Evolutionary conservation across 495 filamentous ascomycete genomes (phyloP).

Genomic region (Penicillium paxilli): DNA sequence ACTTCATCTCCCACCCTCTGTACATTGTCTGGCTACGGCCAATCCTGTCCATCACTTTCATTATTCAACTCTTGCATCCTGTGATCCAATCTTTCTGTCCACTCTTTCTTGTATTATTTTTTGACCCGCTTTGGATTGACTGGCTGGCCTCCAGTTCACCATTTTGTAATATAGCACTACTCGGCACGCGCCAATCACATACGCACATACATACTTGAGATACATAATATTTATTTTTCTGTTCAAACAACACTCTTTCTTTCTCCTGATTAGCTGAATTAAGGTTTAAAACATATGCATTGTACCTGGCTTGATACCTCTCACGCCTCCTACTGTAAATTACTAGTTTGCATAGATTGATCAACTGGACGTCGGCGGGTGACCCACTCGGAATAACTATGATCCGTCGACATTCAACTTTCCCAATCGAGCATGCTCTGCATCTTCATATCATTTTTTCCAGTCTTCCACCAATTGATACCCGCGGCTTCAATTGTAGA

Average conservation of each 20-base stretch:
- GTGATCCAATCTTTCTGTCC: conserved; percentile 6
- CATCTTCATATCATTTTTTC: conserved; percentile 12
- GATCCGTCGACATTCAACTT: conserved; percentile 32
- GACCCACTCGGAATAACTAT: conserved; percentile 28
- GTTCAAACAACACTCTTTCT: not conserved
- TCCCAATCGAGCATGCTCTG: conserved; percentile 34
- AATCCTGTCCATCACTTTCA: conserved; percentile 16
- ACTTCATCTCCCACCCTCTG: conserved; percentile 18
- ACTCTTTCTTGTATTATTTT: conserved; percentile 23
- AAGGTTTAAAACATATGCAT: not conserved
- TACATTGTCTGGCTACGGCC: conserved; percentile 25
- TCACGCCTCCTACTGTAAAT: no score
- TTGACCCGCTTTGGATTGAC: conserved; percentile 17
- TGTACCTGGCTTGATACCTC: not conserved
- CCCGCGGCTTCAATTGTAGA: not conserved
- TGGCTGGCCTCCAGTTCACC: conserved; percentile 29
- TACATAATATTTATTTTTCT: conserved; percentile 14
- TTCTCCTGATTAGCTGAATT: not conserved
- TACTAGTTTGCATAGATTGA: not conserved
- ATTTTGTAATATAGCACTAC: conserved; percentile 43
- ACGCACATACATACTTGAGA: conserved; percentile 16
- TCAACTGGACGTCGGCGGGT: not conserved
- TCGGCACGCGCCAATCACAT: conserved; percentile 21
- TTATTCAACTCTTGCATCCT: conserved; percentile 5
- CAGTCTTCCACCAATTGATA: conserved; percentile 11